Base-by-base conservation (phyloP, 352 stramenopile species). In the Pythium dissimile region DNA sequence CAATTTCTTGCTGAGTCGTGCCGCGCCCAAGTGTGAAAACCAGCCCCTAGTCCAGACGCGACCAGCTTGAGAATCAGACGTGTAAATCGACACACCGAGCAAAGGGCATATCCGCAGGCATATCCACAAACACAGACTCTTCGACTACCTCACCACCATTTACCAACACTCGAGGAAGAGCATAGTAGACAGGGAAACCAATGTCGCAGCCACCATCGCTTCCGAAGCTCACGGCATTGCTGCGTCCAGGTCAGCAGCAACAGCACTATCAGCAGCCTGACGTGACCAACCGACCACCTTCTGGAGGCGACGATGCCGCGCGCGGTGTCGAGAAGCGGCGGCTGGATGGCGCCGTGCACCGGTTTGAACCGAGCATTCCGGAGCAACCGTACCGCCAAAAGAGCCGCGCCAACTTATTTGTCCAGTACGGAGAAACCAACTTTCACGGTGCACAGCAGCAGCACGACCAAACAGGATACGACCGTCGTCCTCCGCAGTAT, bases 151-250 rank as follows among this genome's bases (percentile, higher is more conserved):
- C n/a, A n/a, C n/a, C n/a, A n/a, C n/a, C n/a, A n/a, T n/a, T n/a
- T n/a, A n/a, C n/a, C n/a, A n/a, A n/a, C n/a, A n/a, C n/a, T n/a
- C n/a, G n/a, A n/a, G n/a, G n/a, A n/a, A n/a, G n/a, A n/a, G n/a
- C n/a, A n/a, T n/a, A n/a, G n/a, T n/a, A n/a, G n/a, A n/a, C n/a
- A n/a, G n/a, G n/a, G n/a, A n/a, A n/a, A n/a, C n/a, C 13, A 21
- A 62, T 64, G 54, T 57, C 59, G 28, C 62, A 65, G 41, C 46
- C 55, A 0, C 56, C 43, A 15, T 52, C 58, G 18, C 59, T 77
- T 4, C 69, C 69, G 9, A 66, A 49, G 30, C 56, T 77, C 46
- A 63, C 54, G 37, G 61, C 59, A 31, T 67, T 77, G 50, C 37
- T 77, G 10, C 61, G 58, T 13, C 28, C 54, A 28, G 49, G 49